Evolutionary conservation across 768 basidiomycete species (phyloP).

Genomic region (Leucocoprinus birnbaumii): DNA sequence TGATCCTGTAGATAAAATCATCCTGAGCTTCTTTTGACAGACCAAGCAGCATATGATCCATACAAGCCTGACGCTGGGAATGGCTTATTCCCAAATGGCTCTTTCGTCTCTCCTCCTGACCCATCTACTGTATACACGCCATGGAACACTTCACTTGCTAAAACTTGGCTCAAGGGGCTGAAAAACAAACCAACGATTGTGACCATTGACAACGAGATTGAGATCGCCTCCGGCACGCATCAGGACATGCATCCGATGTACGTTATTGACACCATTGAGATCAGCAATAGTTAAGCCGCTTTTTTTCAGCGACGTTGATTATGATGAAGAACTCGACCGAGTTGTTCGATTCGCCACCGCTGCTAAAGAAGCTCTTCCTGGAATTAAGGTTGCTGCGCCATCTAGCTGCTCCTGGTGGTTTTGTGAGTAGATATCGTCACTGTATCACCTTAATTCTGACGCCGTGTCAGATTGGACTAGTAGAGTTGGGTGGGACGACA

Average conservation of each 20-base stretch:
- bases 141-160: conserved; percentile 45
- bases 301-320: conserved; percentile 37
- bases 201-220: conserved; percentile 55
- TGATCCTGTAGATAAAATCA: neutral
- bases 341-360: conserved; percentile 38
- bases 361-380: conserved; percentile 42
- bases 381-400: conserved; percentile 43
- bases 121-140: conserved; percentile 38
- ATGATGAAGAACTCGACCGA: conserved; percentile 49
- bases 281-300: neutral
- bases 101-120: conserved; percentile 35
- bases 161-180: conserved; percentile 41
- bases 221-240: conserved; percentile 51
- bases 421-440: conserved; percentile 30
- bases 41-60: conserved; percentile 42
- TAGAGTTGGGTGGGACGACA: conserved; percentile 43
- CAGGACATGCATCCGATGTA: conserved; percentile 55
- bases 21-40: conserved; percentile 22
- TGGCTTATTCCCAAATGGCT: conserved; percentile 47
- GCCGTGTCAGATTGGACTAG: conserved; percentile 48
- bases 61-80: conserved; percentile 47
- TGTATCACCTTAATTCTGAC: too few relatives aligned
- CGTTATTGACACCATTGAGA: conserved; percentile 12
- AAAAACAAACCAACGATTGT: conserved; percentile 46
- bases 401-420: conserved; percentile 46